Percentiles rank a stretch among this genome's conserved stretches.
Conservation (phyloP, 2,329 filamentous ascomycete species). For the Fusarium globosum region DNA sequence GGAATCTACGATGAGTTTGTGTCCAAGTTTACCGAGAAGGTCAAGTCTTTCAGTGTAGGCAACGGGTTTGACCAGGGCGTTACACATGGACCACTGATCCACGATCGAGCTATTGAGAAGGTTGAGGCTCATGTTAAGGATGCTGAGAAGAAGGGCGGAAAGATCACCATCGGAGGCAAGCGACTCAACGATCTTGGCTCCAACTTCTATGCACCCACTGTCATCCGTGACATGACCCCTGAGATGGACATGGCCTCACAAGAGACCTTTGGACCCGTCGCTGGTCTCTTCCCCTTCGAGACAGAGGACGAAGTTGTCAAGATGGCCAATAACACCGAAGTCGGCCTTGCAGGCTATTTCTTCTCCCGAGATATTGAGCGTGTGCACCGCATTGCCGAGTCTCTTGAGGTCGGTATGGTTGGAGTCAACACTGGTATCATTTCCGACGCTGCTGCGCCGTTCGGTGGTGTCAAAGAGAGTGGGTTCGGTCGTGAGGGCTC, state of each 20-base stretch:
- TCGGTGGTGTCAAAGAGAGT: constrained; percentile 85
- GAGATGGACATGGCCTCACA: constrained; percentile 88
- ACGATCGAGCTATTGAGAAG: constrained; percentile 83
- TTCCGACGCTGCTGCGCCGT: constrained; percentile 69
- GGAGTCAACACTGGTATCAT: constrained; percentile 82
- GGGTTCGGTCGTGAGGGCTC: constrained; percentile 85
- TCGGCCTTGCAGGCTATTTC: constrained; percentile 95
- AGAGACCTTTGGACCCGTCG: constrained; percentile 96
- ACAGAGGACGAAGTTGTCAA: constrained; percentile 89
- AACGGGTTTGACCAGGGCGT: constrained; percentile 75
- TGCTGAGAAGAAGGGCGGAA: constrained; percentile 80
- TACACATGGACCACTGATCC: constrained; percentile 87
- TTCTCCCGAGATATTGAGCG: constrained; percentile 75
- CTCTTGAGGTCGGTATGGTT: constrained; percentile 87
- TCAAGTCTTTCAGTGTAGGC: constrained; percentile 79
- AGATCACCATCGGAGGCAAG: constrained; percentile 79
- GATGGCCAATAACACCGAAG: constrained; percentile 83
- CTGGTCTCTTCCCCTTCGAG: constrained; percentile 87
- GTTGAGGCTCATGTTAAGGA: constrained; percentile 84
- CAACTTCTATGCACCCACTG: constrained; percentile 92
- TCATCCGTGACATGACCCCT: constrained; percentile 85
- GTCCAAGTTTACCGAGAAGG: constrained; percentile 75
- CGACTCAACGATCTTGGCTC: constrained; percentile 77
- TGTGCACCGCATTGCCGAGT: constrained; percentile 71
- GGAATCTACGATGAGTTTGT: constrained; percentile 83